phyloP scores from a whole-genome alignment of 495 filamentous ascomycete genomes.

The Physcia stellaris region DNA sequence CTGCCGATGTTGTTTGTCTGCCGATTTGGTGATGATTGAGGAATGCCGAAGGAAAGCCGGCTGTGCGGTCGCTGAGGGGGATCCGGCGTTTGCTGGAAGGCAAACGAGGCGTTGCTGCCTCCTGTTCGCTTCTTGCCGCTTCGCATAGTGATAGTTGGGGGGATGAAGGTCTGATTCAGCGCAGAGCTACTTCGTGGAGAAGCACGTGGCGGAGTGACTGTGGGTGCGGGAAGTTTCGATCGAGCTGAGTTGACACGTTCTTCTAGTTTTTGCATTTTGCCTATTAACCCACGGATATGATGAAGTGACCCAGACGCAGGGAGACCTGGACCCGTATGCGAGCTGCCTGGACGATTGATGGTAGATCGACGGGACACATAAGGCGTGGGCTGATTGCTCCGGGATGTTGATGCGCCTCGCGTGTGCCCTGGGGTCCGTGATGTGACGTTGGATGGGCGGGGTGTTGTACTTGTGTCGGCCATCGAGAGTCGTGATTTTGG shows the following conservation, averaged over 20 bases:
- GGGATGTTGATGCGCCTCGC: slow-evolving; percentile 38
- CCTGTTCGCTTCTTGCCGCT: slow-evolving; percentile 53
- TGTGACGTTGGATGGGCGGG: slow-evolving; percentile 24
- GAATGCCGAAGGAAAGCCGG: slow-evolving; percentile 35
- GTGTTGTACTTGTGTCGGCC: slow-evolving; percentile 34
- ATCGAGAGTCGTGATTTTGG: slow-evolving; percentile 28
- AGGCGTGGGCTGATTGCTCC: slow-evolving; percentile 27
- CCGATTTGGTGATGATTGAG: slow-evolving; percentile 21
- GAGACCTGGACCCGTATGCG: slow-evolving; percentile 27
- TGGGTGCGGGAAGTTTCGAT: slow-evolving; percentile 76
- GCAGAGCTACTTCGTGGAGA: slow-evolving; percentile 54
- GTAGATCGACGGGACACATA: slow-evolving; percentile 27
- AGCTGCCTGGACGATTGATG: slow-evolving; percentile 21
- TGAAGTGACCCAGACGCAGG: slow-evolving; percentile 77
- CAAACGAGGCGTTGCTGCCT: slow-evolving; percentile 45
- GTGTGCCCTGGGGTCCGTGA: slow-evolving; percentile 28
- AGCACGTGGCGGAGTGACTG: slow-evolving; percentile 63
- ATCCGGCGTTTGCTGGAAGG: slow-evolving; percentile 29
- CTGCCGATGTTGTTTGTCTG: slow-evolving; percentile 18
- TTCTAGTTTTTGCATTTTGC: slow-evolving; percentile 93
- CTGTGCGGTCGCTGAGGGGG: slow-evolving; percentile 24
- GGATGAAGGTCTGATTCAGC: slow-evolving; percentile 41
- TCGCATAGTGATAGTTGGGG: slow-evolving; percentile 63
- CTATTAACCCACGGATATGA: slow-evolving; percentile 84
- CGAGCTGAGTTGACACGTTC: slow-evolving; percentile 85